phyloP scores from a whole-genome alignment of 176 grass and related monocot genomes.

The Triticum monococcum region DNA sequence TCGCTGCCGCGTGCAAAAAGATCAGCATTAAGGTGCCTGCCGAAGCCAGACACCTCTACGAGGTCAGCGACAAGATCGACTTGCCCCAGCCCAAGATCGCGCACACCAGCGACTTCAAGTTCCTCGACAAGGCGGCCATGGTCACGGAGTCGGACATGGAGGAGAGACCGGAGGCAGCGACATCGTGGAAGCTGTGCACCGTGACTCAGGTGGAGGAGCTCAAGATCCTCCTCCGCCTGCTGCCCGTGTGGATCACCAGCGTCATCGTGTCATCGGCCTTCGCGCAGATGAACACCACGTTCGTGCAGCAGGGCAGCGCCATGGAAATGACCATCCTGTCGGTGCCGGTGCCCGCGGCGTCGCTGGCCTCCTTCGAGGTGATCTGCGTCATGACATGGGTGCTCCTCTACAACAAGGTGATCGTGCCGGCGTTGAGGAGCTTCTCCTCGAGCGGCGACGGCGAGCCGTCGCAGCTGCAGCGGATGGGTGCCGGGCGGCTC shows the following conservation, averaged over 20 bases:
- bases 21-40: not conserved
- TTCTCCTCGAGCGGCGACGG: not conserved
- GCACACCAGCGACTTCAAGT: constrained; percentile 59
- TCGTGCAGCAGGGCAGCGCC: constrained; percentile 69
- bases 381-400: constrained; percentile 58
- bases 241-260: constrained; percentile 66
- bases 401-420: constrained; percentile 55
- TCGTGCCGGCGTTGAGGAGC: constrained; percentile 37
- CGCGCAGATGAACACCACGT: constrained; percentile 76
- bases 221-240: constrained; percentile 58
- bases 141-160: constrained; percentile 45
- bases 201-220: constrained; percentile 81
- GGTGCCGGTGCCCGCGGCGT: constrained; percentile 53
- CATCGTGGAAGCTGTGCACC: constrained; percentile 50
- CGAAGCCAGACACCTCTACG: constrained; percentile 44
- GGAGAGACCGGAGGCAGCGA: constrained; percentile 25
- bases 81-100: constrained; percentile 33
- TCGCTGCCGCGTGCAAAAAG: constrained; percentile 55
- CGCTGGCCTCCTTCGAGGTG: constrained; percentile 63
- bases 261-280: constrained; percentile 54
- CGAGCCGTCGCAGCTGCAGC: constrained; percentile 63
- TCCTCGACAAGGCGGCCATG: constrained; percentile 60
- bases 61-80: constrained; percentile 46
- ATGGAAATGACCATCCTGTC: constrained; percentile 57
- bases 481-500: constrained; percentile 64